Conservation (phyloP, 176 grass and related monocot species). For the Otatea glauca region DNA sequence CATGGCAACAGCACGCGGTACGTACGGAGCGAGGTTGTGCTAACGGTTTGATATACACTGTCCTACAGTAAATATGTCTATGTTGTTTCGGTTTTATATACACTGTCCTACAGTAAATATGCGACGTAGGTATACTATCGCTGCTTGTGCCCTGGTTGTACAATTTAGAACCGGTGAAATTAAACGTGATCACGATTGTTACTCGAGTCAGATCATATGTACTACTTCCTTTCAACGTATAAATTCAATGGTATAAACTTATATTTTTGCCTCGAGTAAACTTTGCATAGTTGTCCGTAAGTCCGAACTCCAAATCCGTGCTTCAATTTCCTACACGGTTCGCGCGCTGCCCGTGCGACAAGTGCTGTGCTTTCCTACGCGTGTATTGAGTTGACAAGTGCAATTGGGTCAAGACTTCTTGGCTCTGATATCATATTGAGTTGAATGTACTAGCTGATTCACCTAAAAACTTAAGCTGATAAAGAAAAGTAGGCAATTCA, state of each 20-base stretch:
- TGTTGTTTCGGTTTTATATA: background rate
- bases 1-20: conserved; percentile 26
- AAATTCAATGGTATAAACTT: background rate
- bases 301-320: background rate
- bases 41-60: background rate
- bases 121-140: background rate
- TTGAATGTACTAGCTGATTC: too few relatives aligned
- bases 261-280: background rate
- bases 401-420: too few relatives aligned
- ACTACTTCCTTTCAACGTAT: background rate
- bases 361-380: background rate
- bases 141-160: background rate
- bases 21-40: background rate
- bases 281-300: background rate
- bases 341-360: background rate
- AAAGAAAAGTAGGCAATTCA: too few relatives aligned
- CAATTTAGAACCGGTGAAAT: background rate
- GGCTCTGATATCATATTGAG: too few relatives aligned
- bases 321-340: background rate
- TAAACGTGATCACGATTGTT: background rate
- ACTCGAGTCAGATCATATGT: background rate
- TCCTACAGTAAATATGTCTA: conserved; percentile 8
- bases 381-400: too few relatives aligned
- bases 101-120: background rate
- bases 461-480: too few relatives aligned